Evolutionary conservation across 2,329 filamentous ascomycete species (phyloP).

Genomic region (Aspergillus sp.): DNA sequence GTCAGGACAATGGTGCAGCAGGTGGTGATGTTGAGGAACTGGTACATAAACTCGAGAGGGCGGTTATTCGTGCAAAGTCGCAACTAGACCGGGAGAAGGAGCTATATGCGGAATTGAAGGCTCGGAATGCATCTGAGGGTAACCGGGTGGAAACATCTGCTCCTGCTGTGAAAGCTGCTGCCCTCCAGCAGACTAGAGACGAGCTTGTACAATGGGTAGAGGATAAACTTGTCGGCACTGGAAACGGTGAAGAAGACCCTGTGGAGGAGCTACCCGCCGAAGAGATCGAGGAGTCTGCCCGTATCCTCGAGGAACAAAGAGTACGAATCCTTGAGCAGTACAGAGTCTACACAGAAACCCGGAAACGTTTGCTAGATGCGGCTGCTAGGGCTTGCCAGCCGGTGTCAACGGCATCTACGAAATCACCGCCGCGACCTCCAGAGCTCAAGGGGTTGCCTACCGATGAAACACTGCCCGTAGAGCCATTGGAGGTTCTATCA

Average conservation of each 20-base stretch:
- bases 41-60: constrained; percentile 39
- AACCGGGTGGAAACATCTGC: constrained; percentile 2
- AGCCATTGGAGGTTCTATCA: constrained; percentile 31
- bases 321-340: constrained; percentile 37
- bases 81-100: constrained; percentile 38
- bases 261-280: constrained; percentile 28
- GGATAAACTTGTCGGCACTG: constrained; percentile 44
- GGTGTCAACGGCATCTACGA: constrained; percentile 24
- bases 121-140: constrained; percentile 18
- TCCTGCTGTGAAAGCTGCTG: constrained; percentile 28
- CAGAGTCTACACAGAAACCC: constrained; percentile 35
- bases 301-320: constrained; percentile 32
- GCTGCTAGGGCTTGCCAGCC: constrained; percentile 38
- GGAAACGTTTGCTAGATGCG: constrained; percentile 35
- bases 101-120: constrained; percentile 33
- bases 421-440: constrained; percentile 17
- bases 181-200: constrained; percentile 47
- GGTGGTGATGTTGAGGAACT: constrained; percentile 32
- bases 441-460: constrained; percentile 14
- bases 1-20: constrained; percentile 3
- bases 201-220: constrained; percentile 54
- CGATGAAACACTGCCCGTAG: constrained; percentile 20
- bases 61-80: constrained; percentile 37
- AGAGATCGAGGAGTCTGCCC: constrained; percentile 31
- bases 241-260: constrained; percentile 28